Conservation (phyloP, 2,329 filamentous ascomycete genomes). For the Salinomyces thailandicus region DNA sequence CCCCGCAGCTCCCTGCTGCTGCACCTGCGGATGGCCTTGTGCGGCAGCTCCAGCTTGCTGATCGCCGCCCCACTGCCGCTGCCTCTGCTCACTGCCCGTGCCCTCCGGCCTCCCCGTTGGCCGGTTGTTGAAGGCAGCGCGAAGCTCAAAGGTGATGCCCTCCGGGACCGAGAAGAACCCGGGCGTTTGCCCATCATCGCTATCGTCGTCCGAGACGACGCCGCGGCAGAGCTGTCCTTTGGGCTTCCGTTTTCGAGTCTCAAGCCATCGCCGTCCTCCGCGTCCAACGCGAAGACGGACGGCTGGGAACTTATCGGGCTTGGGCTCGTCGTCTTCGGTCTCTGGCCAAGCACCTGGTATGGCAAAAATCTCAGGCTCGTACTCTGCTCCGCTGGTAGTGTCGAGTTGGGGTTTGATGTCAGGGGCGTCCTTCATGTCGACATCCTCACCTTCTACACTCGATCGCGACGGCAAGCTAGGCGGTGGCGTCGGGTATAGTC, state of each 20-base stretch:
- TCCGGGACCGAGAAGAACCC: conserved; percentile 20
- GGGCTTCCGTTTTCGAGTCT: conserved; percentile 37
- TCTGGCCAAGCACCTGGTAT: conserved; percentile 12
- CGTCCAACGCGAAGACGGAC: conserved; percentile 80
- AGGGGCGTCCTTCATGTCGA: conserved; percentile 25
- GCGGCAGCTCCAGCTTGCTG: conserved; percentile 7
- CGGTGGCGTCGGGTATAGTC: conserved; percentile 36
- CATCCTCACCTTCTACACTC: conserved; percentile 26
- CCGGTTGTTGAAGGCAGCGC: conserved; percentile 44
- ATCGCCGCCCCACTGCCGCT: conserved; percentile 8
- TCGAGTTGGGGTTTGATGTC: conserved; percentile 6
- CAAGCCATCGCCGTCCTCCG: conserved; percentile 76
- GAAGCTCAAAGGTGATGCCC: conserved; percentile 59
- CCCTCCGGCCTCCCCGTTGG: conserved; percentile 11
- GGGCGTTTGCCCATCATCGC: conserved; percentile 60
- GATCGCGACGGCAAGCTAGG: conserved; percentile 35
- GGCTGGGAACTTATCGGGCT: conserved; percentile 40
- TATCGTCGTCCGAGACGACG: conserved; percentile 68
- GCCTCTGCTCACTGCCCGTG: conserved; percentile 13
- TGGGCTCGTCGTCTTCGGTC: conserved; percentile 5
- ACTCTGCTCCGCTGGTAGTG: conserved; percentile 9
- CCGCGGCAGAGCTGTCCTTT: conserved; percentile 17
- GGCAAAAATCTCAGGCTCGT: conserved; percentile 17
- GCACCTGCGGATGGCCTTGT: conserved; percentile 2
- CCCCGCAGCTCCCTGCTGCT: not conserved